phyloP scores from a whole-genome alignment of 768 basidiomycete species.

The Lactarius pseudohatsudake region DNA sequence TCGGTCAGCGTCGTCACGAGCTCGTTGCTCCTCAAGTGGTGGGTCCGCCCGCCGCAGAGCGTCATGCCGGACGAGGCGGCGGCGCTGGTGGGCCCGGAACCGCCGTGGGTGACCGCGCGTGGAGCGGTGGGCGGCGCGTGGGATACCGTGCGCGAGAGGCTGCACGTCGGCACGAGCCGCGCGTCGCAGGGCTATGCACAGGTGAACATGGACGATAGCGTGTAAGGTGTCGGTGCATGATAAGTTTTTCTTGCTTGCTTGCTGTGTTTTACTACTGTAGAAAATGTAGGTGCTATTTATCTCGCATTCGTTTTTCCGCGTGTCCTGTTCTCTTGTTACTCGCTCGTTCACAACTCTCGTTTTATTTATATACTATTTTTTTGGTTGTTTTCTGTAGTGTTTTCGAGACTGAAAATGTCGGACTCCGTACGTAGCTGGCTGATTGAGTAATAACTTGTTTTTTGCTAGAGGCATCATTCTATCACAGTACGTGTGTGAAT shows the following conservation, averaged over 20 bases:
- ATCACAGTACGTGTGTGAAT: too few relatives aligned
- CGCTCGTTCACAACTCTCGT: too few relatives aligned
- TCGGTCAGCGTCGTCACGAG: conserved; percentile 94
- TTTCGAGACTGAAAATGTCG: too few relatives aligned
- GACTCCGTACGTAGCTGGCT: too few relatives aligned
- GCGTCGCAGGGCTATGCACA: conserved; percentile 60
- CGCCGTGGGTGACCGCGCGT: conserved; percentile 44
- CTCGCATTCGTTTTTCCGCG: too few relatives aligned
- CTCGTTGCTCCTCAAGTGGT: conserved; percentile 82
- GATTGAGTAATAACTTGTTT: too few relatives aligned
- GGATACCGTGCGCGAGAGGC: conserved; percentile 42
- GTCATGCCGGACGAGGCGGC: conserved; percentile 60
- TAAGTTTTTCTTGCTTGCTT: neutral
- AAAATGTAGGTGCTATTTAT: neutral
- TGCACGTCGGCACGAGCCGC: conserved; percentile 39
- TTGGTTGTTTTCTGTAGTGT: too few relatives aligned
- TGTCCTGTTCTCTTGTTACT: too few relatives aligned
- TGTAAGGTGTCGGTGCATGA: conserved; percentile 21
- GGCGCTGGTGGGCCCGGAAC: conserved; percentile 33
- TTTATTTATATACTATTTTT: too few relatives aligned
- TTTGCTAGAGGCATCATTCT: too few relatives aligned
- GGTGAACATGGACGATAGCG: conserved; percentile 60
- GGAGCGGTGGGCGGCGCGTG: conserved; percentile 46
- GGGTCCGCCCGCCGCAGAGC: conserved; percentile 69
- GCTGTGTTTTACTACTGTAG: neutral